Evolutionary conservation across 2,329 filamentous ascomycete genomes (phyloP), one percentile per base, ranked within the genome.

Genomic region (Dendrostoma leiphaemia): DNA sequence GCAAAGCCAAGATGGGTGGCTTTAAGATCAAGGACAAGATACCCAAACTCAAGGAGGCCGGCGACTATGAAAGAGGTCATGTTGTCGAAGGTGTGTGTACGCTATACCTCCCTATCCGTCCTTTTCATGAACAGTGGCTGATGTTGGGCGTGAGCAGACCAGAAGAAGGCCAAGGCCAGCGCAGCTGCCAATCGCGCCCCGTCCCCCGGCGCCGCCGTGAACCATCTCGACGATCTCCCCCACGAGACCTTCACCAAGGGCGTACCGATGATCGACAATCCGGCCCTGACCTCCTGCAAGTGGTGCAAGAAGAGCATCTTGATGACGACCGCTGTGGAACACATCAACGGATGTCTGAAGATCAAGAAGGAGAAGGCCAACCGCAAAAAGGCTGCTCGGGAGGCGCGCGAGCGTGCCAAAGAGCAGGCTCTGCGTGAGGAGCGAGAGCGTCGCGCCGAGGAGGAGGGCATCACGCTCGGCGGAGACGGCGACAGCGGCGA

Each of bases 301-400:
- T 91, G 95, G 69, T 99, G 93, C 75, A 96, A 94, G 72, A 92
- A 95, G 64, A 89, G 89, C 48, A 83, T 96, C 12, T 77, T 94
- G 13, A 89, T 87, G 63, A 84, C 84, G 29, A 85, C 84, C 1
- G 88, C 90, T 2, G 86, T 87, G 55, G 82, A 83, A 17, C 93
- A 99, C 66, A 90, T 96, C 57, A 86, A 87, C 34, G 84, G 87
- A 43, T 99, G 93, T 64, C 74, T 97, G 54, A 88, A 86, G 62
- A 83, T 91, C 53, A 96, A 96, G 73, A 91, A 88, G 64, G 87
- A 90, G 68, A 90, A 90, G 72, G 86, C 87, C 1, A 85, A 88
- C 65, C 82, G 85, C 50, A 90, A 90, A 72, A 90, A 90, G 64
- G 88, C 89, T 64, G 84, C 86, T 1, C 79, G 86, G 24, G 87